Conservation (phyloP, 129 eudicot genomes). For the sunflower (Helianthus annuus) region HanXRQr2.0-SUNRISE NC_035434.2:173976641-173977140, state of each 20-base stretch:
- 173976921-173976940: slow-evolving; percentile 70
- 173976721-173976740: slow-evolving; percentile 21
- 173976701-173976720: slow-evolving; percentile 30
- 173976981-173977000: slow-evolving; percentile 92
- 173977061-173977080: slow-evolving; percentile 95
- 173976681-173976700: slow-evolving; percentile 30
- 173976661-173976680: slow-evolving; percentile 17
- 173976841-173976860: slow-evolving; percentile 78
- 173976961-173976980: slow-evolving; percentile 57
- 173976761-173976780: slow-evolving; percentile 41
- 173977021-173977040: slow-evolving; percentile 83
- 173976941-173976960: slow-evolving; percentile 68
- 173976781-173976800: slow-evolving; percentile 62
- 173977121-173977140: neutral
- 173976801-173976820: slow-evolving; percentile 88
- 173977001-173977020: slow-evolving; percentile 96
- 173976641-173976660: slow-evolving; percentile 29
- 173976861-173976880: slow-evolving; percentile 69
- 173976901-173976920: slow-evolving; percentile 46
- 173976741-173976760: slow-evolving; percentile 27
- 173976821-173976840: slow-evolving; percentile 94
- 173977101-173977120: slow-evolving; percentile 78
- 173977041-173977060: slow-evolving; percentile 91
- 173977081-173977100: slow-evolving; percentile 97
- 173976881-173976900: slow-evolving; percentile 73